These are phyloP conservation scores for Penicillium brasilianum DNA, from an alignment of 2,329 filamentous ascomycete species.

Conservation along the genomic window DNA sequence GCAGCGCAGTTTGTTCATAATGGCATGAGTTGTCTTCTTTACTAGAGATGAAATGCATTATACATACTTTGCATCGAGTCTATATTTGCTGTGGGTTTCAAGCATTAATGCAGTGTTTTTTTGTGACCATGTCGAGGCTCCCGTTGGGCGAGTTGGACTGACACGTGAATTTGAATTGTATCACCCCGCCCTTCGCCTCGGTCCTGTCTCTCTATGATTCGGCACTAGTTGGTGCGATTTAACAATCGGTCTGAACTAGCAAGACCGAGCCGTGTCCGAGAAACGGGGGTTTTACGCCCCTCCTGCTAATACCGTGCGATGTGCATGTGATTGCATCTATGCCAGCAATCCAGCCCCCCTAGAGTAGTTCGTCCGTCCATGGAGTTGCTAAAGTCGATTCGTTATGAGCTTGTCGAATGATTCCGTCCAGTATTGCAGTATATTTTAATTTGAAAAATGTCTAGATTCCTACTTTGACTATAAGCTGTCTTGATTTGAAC, in stretches of 20 bases:
- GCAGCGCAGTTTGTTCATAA: slow-evolving; percentile 20
- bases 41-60: neutral
- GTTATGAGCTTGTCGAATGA: too few relatives aligned
- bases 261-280: neutral
- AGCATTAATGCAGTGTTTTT: neutral
- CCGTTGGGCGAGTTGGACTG: too few relatives aligned
- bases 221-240: too few relatives aligned
- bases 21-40: slow-evolving; percentile 19
- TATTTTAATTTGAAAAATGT: too few relatives aligned
- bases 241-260: neutral
- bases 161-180: neutral
- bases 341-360: too few relatives aligned
- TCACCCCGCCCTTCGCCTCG: neutral
- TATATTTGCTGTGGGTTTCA: neutral
- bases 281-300: neutral
- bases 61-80: neutral
- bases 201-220: neutral
- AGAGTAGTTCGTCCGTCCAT: too few relatives aligned
- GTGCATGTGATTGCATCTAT: neutral
- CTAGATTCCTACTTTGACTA: too few relatives aligned
- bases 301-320: neutral
- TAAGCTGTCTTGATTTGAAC: too few relatives aligned
- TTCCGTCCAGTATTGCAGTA: too few relatives aligned
- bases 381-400: too few relatives aligned
- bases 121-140: neutral